Evolutionary conservation across 805 yeast species (phyloP).

Genomic region (Kuraishia piskuri): DNA sequence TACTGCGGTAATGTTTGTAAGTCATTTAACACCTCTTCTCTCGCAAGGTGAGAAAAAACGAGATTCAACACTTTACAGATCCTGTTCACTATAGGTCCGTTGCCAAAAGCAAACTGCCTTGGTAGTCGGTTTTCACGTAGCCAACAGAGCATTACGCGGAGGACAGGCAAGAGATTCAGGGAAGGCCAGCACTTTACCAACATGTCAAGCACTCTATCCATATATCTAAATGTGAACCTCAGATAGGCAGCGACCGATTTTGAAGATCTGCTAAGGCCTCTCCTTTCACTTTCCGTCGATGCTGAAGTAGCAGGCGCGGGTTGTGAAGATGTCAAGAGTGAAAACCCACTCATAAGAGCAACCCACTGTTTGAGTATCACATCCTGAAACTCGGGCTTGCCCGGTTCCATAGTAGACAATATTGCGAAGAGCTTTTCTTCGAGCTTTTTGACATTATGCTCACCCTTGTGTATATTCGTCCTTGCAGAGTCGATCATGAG

Average conservation of each 20-base stretch:
- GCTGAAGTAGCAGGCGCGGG: not conserved
- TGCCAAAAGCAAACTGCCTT: constrained; percentile 15
- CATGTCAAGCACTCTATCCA: constrained; percentile 23
- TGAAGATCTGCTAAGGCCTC: constrained; percentile 13
- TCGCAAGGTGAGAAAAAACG: not conserved
- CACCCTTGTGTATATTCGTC: constrained; percentile 8
- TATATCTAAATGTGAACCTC: constrained; percentile 31
- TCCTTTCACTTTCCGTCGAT: constrained; percentile 3
- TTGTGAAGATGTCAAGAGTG: constrained; percentile 8
- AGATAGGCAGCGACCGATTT: constrained; percentile 22
- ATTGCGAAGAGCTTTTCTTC: constrained; percentile 24
- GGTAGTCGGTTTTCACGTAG: constrained; percentile 39
- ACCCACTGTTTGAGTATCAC: constrained; percentile 27
- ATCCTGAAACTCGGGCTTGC: constrained; percentile 24
- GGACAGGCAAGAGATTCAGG: constrained; percentile 23
- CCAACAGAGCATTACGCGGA: constrained; percentile 52
- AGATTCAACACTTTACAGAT: constrained; percentile 1
- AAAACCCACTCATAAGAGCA: constrained; percentile 29
- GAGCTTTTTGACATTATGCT: constrained; percentile 17
- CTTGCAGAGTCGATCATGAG: constrained; percentile 32
- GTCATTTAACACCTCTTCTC: not conserved
- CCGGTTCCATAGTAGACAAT: constrained; percentile 18
- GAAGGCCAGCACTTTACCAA: constrained; percentile 16
- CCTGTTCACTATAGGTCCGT: constrained; percentile 1
- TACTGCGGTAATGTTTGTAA: constrained; percentile 3